Base-by-base conservation (phyloP, 352 stramenopile genomes). In the Salisapilia sapeloensis region DNA sequence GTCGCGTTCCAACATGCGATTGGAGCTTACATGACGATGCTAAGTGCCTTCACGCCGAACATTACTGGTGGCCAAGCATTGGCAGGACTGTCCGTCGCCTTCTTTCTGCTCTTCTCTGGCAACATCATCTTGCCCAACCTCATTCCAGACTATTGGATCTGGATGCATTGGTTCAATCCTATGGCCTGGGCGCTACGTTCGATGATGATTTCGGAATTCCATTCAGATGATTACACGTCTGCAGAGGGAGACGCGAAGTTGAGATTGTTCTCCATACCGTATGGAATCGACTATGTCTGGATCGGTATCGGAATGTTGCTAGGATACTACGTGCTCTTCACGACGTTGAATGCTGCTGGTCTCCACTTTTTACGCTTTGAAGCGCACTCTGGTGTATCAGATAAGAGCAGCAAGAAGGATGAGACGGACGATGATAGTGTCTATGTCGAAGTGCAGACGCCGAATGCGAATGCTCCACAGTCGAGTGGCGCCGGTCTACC, bases 151-250 rank as follows among this genome's bases (percentile, higher is more conserved):
- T 83, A 80, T 31, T 79, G 62, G 63, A 71, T 70, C 20, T 83
- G 66, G 66, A 70, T 82, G 60, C 76, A 79, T 46, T 82, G 60
- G 64, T 69, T 72, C 50, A 67, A 56, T 33, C 64, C 64, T n/a
- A 12, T 77, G 3, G 40, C 64, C 2, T 81, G 64, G 64, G 54
- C 60, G 3, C 41, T 80, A 8, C 60, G 57, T 2, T 49, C 30
- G 22, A 44, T 72, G 23, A 76, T 80, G 56, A 23, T 80, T 15
- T 72, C 60, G 0, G 64, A 80, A 41, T 80, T 80, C 36, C 48
- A 50, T n/a, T 50, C 39, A 23, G n/a, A 55, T n/a, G 34, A 42
- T 0, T 76, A 76, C 47, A 51, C 53, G 1, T 14, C 16, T 13
- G 39, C 22, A 7, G n/a, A 33, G 13, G 37, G 48, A n/a, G 31